Conservation (phyloP, 2,329 filamentous ascomycete species). For the Hymenoscyphus occultus region DNA sequence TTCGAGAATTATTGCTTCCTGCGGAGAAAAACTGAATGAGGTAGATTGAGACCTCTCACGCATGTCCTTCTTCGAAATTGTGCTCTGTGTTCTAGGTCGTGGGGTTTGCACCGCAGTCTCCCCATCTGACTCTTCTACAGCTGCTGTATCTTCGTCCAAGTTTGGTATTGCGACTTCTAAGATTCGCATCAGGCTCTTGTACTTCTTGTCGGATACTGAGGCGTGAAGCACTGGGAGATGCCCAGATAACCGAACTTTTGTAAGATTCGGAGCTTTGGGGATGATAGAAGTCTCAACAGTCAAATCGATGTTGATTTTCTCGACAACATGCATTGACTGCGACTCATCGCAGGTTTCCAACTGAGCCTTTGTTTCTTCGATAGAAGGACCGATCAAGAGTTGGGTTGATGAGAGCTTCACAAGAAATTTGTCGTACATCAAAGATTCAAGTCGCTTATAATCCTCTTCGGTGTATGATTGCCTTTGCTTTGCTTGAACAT, state of each 20-base stretch:
- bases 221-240: constrained; percentile 90
- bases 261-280: constrained; percentile 91
- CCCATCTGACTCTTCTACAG: constrained; percentile 8
- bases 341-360: constrained; percentile 64
- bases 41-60: constrained; percentile 60
- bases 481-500: constrained; percentile 87
- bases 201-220: constrained; percentile 89
- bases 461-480: constrained; percentile 87
- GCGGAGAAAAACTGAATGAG: constrained; percentile 70
- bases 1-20: constrained; percentile 76
- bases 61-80: constrained; percentile 37
- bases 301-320: constrained; percentile 97
- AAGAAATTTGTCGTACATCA: constrained; percentile 97
- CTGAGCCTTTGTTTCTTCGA: constrained; percentile 84
- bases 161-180: constrained; percentile 94
- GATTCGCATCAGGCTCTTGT: constrained; percentile 93
- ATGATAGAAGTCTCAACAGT: constrained; percentile 94
- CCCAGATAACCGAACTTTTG: constrained; percentile 86
- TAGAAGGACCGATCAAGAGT: constrained; percentile 88
- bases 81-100: constrained; percentile 29
- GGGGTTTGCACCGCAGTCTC: constrained; percentile 12
- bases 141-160: constrained; percentile 53
- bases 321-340: constrained; percentile 82
- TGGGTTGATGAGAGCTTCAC: constrained; percentile 94
- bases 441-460: constrained; percentile 77